These are phyloP conservation scores for Aristolochia fimbriata DNA, from an alignment of 164 flowering plant species.

Conservation along the genomic window DNA sequence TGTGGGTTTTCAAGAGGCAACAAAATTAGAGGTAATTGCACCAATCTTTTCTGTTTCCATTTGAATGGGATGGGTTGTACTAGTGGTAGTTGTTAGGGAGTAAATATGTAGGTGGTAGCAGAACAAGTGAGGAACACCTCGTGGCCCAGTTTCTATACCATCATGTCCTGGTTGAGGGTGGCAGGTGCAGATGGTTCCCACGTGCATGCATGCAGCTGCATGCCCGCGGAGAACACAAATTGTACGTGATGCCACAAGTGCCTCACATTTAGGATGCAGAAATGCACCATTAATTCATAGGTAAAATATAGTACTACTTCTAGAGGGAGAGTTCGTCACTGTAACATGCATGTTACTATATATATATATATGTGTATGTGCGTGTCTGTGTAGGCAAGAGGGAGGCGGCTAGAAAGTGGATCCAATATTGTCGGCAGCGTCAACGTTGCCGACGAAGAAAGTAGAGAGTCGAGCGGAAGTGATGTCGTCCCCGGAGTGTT, in stretches of 20 bases:
- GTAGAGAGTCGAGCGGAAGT: constrained; percentile 18
- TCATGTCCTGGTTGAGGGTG: constrained; percentile 15
- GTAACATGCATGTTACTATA: constrained; percentile 8
- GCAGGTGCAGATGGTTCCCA: constrained; percentile 14
- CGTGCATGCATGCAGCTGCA: constrained; percentile 10
- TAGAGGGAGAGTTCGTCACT: constrained; percentile 4
- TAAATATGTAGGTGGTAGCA: constrained; percentile 7
- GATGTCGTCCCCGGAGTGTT: constrained; percentile 16
- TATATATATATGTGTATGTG: too few relatives aligned
- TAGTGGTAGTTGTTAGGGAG: constrained; percentile 6
- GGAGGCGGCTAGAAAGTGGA: constrained; percentile 19
- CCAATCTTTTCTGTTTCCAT: constrained; percentile 1
- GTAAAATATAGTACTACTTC: too few relatives aligned
- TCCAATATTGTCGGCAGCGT: constrained; percentile 6
- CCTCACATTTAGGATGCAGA: not conserved
- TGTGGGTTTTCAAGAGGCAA: constrained; percentile 6
- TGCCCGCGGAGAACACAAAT: not conserved
- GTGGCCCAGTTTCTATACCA: constrained; percentile 17
- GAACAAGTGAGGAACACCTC: constrained; percentile 5
- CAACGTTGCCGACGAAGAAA: constrained; percentile 16
- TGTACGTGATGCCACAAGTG: not conserved
- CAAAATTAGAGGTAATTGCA: constrained; percentile 9
- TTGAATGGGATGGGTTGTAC: not conserved
- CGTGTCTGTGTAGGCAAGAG: constrained; percentile 17
- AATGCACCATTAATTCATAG: not conserved